A percentile compares a stretch with the other conserved stretches of the same genome.
Evolutionary conservation across 1,284 basidiomycete species (phyloP).

Genomic region (Erythrobasidium hasegawianum): DNA sequence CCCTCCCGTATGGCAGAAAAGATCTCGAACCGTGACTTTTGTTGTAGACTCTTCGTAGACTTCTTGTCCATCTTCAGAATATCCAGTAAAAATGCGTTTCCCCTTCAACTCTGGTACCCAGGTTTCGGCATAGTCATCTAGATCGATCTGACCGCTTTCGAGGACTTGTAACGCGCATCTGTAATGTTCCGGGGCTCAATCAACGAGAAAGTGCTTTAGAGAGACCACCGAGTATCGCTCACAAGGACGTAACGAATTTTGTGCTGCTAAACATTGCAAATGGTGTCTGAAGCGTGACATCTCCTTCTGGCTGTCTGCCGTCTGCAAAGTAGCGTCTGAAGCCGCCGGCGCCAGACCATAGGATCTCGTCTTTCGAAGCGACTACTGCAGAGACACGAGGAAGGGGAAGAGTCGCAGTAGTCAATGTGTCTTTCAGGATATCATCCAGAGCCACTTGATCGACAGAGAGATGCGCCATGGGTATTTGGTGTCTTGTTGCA

Average conservation of each 20-base stretch:
- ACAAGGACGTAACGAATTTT: not conserved
- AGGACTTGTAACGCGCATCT: constrained; percentile 16
- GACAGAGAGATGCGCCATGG: too few relatives aligned
- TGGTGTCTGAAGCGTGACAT: constrained; percentile 14
- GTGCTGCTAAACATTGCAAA: constrained; percentile 21
- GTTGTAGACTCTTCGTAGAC: constrained; percentile 1
- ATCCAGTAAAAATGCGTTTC: not conserved
- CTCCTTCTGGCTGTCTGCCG: not conserved
- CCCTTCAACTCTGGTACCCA: constrained; percentile 12
- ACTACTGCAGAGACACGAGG: not conserved
- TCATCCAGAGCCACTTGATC: not conserved
- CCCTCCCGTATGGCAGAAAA: constrained; percentile 22
- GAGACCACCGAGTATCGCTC: not conserved
- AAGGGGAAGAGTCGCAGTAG: not conserved
- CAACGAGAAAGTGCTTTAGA: too few relatives aligned
- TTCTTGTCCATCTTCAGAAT: not conserved
- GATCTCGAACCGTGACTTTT: constrained; percentile 14
- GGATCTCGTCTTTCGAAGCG: not conserved
- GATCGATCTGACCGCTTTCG: constrained; percentile 3
- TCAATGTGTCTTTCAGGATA: not conserved
- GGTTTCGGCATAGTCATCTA: constrained; percentile 11
- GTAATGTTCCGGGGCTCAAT: too few relatives aligned
- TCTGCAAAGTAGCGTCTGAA: not conserved
- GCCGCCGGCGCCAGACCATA: constrained; percentile 7
- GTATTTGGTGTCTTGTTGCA: too few relatives aligned